phyloP scores from a whole-genome alignment of 2,329 filamentous ascomycete genomes.

The Didymella lethalis region DNA sequence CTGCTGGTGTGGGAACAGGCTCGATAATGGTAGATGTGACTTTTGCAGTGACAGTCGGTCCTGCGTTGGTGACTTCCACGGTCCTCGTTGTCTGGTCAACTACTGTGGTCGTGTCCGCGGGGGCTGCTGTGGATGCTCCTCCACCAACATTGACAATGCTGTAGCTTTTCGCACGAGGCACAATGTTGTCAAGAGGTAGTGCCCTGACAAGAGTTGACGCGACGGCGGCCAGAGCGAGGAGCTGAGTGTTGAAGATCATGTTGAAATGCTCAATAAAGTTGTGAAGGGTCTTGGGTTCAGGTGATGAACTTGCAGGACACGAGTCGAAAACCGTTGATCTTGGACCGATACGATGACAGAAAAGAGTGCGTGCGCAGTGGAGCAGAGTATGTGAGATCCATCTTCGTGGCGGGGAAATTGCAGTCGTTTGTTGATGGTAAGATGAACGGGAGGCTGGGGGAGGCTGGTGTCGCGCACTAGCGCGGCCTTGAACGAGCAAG shows the following conservation, averaged over 20 bases:
- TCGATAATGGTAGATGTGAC: conserved; percentile 33
- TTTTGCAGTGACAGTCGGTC: conserved; percentile 35
- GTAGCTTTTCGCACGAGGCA: conserved; percentile 45
- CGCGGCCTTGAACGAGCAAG: not conserved
- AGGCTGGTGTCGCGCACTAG: conserved; percentile 15
- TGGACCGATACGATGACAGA: conserved; percentile 6
- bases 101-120: conserved; percentile 33
- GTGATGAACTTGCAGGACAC: conserved; percentile 1
- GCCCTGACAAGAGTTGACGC: conserved; percentile 33
- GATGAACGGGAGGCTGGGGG: conserved; percentile 16
- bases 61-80: conserved; percentile 33
- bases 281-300: conserved; percentile 1
- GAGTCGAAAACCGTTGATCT: conserved; percentile 3
- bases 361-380: conserved; percentile 12
- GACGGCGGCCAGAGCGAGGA: conserved; percentile 32
- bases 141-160: conserved; percentile 53
- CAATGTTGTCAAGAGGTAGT: conserved; percentile 40
- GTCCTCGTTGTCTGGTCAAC: conserved; percentile 38
- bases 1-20: conserved; percentile 21
- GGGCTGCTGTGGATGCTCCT: conserved; percentile 36
- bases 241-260: conserved; percentile 39
- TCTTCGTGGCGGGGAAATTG: conserved; percentile 17
- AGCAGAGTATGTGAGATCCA: conserved; percentile 17
- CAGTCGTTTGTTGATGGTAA: conserved; percentile 9
- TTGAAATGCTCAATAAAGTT: conserved; percentile 24